Evolutionary conservation across 2,329 filamentous ascomycete genomes (phyloP).

Genomic region (Aspergillus sergii): DNA sequence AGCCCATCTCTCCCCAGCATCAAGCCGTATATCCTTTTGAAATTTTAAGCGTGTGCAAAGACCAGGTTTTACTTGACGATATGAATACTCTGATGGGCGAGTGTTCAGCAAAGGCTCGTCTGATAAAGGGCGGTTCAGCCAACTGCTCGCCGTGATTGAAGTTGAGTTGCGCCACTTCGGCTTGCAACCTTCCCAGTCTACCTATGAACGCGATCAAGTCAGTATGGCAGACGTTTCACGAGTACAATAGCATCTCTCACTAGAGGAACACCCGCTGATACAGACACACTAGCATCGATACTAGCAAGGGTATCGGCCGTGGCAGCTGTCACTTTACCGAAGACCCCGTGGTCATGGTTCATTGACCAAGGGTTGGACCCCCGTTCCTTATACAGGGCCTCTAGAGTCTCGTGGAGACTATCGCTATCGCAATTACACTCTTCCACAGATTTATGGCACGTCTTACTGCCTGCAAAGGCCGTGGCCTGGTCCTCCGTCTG

Average conservation of each 20-base stretch:
- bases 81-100: slow-evolving; percentile 9
- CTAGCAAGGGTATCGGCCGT: slow-evolving; percentile 1
- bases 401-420: not conserved
- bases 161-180: not conserved
- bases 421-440: not conserved
- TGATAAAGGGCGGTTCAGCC: not conserved
- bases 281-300: slow-evolving; percentile 4
- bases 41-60: slow-evolving; percentile 26
- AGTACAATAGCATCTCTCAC: slow-evolving; percentile 6
- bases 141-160: not conserved
- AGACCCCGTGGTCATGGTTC: not conserved
- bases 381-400: not conserved
- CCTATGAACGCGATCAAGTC: not conserved
- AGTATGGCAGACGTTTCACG: not conserved
- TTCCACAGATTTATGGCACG: not conserved
- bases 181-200: not conserved
- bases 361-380: not conserved
- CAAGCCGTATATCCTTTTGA: slow-evolving; percentile 30
- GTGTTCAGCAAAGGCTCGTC: not conserved
- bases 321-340: slow-evolving; percentile 7
- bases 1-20: slow-evolving; percentile 25
- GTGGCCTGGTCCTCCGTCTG: slow-evolving; percentile 8
- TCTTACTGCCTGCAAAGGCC: not conserved
- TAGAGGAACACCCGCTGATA: slow-evolving; percentile 15
- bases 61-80: slow-evolving; percentile 21